Evolutionary conservation across 495 filamentous ascomycete species (phyloP), one percentile per base, ranked within the genome.

Genomic region (Arthonia radiata): DNA sequence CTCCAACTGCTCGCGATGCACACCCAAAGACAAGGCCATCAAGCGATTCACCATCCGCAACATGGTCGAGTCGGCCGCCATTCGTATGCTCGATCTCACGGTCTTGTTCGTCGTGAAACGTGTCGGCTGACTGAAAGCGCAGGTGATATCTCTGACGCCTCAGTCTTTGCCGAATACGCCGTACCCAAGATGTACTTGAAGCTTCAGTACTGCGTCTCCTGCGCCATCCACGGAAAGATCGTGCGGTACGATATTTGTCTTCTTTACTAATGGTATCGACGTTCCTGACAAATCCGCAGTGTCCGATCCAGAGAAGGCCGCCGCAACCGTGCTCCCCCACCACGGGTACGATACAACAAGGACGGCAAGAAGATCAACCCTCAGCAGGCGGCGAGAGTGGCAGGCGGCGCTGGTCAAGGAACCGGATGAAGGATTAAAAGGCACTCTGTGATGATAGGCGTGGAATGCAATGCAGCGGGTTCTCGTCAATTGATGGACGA

Each of bases 131-230:
- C 27, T 16, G 12, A 9, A 28, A 8, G 25, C 37, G 18, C 53
- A 97, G 83, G 83, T 77, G 86, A 99, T 81, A 94, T 99, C 58
- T 91, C 81, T 37, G 86, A 99, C 47, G 86, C 86, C 46, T 94
- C 86, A 41, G 86, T 99, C 54, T 94, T 93, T 66, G 57, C 74
- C 37, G 86, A 99, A 62, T 99, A 99, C 64, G 75, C 79, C 33
- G 82, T 99, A 53, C 86, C 86, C 55, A 99, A 99, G 71, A 99
- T 99, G 86, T 99, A 99, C 72, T 64, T 99, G 54, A 99, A 99
- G 71, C 72, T 99, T 52, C 86, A 99, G 65, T 99, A 99, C 77
- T 99, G 86, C 55, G 86, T 97, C 48, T 94, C 89, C 51, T 94
- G 86, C 61, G 86, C 86, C 41, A 94, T 99, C 46, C 86, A 94